Percentiles rank a stretch among this genome's conserved stretches.
These are phyloP conservation scores for Coffea canephora DNA, from an alignment of 257 asterid species.

Conservation along the genomic window DNA sequence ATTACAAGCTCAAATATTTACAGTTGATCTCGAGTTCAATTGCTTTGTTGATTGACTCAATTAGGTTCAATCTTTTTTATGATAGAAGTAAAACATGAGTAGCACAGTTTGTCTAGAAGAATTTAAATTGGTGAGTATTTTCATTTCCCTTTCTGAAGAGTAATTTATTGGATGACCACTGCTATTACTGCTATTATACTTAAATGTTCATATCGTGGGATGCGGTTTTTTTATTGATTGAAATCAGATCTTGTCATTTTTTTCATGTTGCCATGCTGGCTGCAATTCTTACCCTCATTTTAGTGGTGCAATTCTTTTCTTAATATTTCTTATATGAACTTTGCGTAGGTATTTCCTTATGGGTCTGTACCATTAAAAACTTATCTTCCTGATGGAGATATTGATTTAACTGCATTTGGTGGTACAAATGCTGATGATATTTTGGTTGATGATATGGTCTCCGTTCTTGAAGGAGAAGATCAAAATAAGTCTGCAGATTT, in stretches of 20 bases:
- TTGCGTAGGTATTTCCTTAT: slow-evolving; percentile 74
- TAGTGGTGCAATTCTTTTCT: background rate
- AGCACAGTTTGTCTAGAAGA: background rate
- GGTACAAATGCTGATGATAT: slow-evolving; percentile 56
- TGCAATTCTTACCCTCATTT: background rate
- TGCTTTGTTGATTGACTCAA: background rate
- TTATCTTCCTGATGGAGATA: slow-evolving; percentile 97
- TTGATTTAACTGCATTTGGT: slow-evolving; percentile 81
- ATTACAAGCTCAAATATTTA: background rate
- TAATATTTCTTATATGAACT: slow-evolving; percentile 14
- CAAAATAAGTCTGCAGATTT: slow-evolving; percentile 49
- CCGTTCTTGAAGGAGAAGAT: slow-evolving; percentile 65
- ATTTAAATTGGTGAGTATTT: background rate
- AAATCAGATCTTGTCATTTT: background rate
- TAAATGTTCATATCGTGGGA: too few relatives aligned
- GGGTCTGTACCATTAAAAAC: slow-evolving; percentile 96
- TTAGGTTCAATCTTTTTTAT: background rate
- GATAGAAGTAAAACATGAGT: background rate
- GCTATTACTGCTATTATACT: background rate
- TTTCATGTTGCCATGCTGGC: background rate
- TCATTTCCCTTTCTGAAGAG: too few relatives aligned
- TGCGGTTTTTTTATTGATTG: background rate
- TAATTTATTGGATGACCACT: background rate
- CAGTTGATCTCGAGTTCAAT: background rate
- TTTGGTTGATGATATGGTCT: slow-evolving; percentile 51